phyloP scores from a whole-genome alignment of 2,329 filamentous ascomycete genomes.

The Metarhizium rileyi region DNA sequence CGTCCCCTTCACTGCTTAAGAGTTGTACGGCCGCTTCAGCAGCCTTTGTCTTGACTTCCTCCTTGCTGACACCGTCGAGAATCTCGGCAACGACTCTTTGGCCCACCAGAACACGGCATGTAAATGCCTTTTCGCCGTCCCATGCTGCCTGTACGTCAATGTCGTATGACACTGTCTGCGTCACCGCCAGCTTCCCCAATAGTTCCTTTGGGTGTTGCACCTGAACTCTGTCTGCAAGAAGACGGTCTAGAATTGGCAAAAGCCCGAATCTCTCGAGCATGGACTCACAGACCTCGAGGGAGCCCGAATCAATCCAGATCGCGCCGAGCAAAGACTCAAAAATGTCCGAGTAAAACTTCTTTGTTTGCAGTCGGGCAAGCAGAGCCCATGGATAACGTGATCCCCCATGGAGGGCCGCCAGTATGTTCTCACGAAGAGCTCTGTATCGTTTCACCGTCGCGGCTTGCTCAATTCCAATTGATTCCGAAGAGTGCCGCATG shows the following conservation, averaged over 20 bases:
- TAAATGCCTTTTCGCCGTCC: conserved; percentile 19
- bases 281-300: conserved; percentile 44
- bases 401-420: conserved; percentile 37
- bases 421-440: conserved; percentile 37
- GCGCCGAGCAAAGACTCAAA: conserved; percentile 75
- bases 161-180: conserved; percentile 44
- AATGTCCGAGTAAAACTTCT: conserved; percentile 77
- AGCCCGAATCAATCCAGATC: conserved; percentile 70
- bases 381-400: conserved; percentile 65
- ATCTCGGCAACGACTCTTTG: conserved; percentile 35
- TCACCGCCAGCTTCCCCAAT: conserved; percentile 48
- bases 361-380: conserved; percentile 53
- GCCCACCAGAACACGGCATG: conserved; percentile 41
- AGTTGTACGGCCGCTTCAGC: conserved; percentile 39
- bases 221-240: conserved; percentile 51
- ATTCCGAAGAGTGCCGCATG: conserved; percentile 47
- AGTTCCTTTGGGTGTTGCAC: conserved; percentile 57
- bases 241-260: conserved; percentile 47
- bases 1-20: conserved; percentile 16
- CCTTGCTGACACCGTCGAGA: conserved; percentile 32
- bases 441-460: conserved; percentile 35
- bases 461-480: conserved; percentile 38
- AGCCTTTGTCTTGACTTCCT: conserved; percentile 46
- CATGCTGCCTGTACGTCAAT: conserved; percentile 17
- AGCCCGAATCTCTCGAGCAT: conserved; percentile 59